Evolutionary conservation across 805 yeast species (phyloP), one percentile per base, ranked within the genome.

Genomic region (Wickerhamiella allomyrinae): DNA sequence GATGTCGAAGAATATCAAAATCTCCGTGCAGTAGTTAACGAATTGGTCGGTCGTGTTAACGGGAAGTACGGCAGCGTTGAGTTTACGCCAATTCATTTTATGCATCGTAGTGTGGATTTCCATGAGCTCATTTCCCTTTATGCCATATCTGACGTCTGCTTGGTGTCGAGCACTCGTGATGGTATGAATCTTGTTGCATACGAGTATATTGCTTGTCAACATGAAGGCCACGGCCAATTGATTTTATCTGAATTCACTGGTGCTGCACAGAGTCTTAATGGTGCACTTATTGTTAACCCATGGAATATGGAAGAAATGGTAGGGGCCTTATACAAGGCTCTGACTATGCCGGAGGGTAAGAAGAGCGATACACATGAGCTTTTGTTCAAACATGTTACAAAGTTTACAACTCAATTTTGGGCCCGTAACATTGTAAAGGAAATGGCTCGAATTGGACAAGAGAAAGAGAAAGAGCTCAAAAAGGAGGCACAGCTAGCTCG

Each of bases 1-100:
- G 98, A 89, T 54, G 98, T 91, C 20, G 98, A 93, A 62, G 98
- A 93, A 59, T 93, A 91, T 60, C 97, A 91, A 57, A 79, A 83
- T 50, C 65, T 91, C 50, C 73, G 98, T 46, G 85, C 96, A 1
- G 86, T 84, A 7, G 97, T 93, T 20, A 91, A 91, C 58, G 98
- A 91, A 62, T 69, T 91, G 29, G 96, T 91, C 25, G 98, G 98
- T 24, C 71, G 98, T 55, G 86, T 91, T 57, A 91, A 91, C 60
- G 99, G 99, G 23, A 76, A 77, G 51, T 91, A 85, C 57, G 98
- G 98, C 47, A 85, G 96, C 1, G 85, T 89, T 15, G 98, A 91
- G 61, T 93, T 91, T 65, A 94, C 86, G 15, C 98, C 99, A 2
- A 89, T 91, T 49, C 98, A 91, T 63, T 91, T 84, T 65, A 70